Evolutionary conservation across 2,329 filamentous ascomycete genomes (phyloP), one percentile per base, ranked within the genome.

Genomic region (Aspergillus calidoustus): DNA sequence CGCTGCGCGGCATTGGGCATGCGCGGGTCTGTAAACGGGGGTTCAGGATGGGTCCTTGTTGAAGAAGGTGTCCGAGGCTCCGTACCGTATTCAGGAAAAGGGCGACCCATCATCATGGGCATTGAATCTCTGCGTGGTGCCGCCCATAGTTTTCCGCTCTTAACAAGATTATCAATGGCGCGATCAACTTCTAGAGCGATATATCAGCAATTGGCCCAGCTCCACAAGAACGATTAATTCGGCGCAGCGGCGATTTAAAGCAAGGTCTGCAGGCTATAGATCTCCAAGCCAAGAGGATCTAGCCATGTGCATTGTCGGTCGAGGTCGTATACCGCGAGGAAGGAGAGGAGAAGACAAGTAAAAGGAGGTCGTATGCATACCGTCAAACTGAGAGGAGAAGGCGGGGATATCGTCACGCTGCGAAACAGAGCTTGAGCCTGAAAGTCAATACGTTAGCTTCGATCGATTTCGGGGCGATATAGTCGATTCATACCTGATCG

Each of bases 161-260:
- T 98, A 74, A 94, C 86, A 64, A 99, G 86, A 79, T 98, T 98
- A 74, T 98, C 95, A 73, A 94, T 89, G 69, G 94, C 94, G 76
- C 94, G 90, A 69, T 98, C 95, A 72, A 99, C 93, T 87, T 99
- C 95, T 97, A 74, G 54, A 68, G 44, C 66, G 54, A 60, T 50
- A 59, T 47, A 68, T 77, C 64, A 79, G 71, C 66, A 66, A 58
- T 50, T 48, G 30, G 19, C 31, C 44, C 13, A 25, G 17, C 54
- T 28, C 25, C 28, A 46, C 34, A 31, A 28, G 38, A 31, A 55
- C 41, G n/a, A 47, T 47, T 31, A 48, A 41, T 22, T 38, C 31
- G 7, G 31, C 4, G 25, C 46, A 34, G 47, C 15, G 46, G 11
- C 23, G 15, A 25, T 25, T 25, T 2, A 19, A 23, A 48, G 17